Percentiles rank a stretch among this genome's conserved stretches.
These are phyloP conservation scores for Blastomyces percursus DNA, from an alignment of 2,329 filamentous ascomycete genomes.

Conservation along the genomic window DNA sequence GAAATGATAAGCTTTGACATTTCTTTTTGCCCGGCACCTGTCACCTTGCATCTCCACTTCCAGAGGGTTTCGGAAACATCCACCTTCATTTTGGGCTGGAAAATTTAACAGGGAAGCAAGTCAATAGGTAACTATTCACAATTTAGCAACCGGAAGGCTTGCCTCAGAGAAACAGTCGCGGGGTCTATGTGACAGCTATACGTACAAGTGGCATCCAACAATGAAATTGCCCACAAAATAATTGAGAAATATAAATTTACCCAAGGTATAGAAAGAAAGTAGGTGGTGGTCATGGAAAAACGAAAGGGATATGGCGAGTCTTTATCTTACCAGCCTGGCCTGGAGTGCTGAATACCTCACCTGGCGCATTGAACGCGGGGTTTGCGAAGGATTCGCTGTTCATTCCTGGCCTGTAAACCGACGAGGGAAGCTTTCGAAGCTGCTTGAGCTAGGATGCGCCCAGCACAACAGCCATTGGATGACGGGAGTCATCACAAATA, in stretches of 20 bases:
- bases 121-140: not conserved
- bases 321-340: not conserved
- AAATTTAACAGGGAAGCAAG: not conserved
- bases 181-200: not conserved
- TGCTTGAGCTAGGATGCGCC: not conserved
- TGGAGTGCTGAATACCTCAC: not conserved
- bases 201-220: not conserved
- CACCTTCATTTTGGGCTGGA: not conserved
- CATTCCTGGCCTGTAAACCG: not conserved
- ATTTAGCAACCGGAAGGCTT: not conserved
- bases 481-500: not conserved
- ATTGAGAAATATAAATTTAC: too few species aligned
- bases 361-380: not conserved
- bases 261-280: not conserved
- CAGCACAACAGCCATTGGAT: not conserved
- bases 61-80: conserved; percentile 4
- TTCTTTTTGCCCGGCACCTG: not conserved
- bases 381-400: not conserved
- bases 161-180: not conserved
- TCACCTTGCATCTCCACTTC: conserved; percentile 5
- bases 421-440: not conserved
- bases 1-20: not conserved
- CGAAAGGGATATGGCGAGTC: not conserved
- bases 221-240: not conserved
- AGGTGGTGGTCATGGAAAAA: not conserved